Base-by-base conservation (phyloP, 2,329 filamentous ascomycete genomes). In the Fusarium papillatum region DNA sequence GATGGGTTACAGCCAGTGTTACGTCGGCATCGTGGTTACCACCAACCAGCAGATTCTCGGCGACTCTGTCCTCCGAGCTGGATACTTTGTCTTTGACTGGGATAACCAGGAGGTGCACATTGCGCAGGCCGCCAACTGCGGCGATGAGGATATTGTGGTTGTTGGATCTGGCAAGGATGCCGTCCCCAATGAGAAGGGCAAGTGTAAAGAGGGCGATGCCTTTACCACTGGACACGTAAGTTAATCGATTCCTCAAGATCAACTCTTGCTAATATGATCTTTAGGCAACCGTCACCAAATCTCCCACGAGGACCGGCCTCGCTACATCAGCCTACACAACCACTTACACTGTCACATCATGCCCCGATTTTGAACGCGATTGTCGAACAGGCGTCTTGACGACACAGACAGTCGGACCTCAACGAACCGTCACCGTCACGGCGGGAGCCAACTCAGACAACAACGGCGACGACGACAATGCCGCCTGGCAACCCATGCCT, bases 11-110 rank as follows among this genome's bases (percentile, higher is more conserved):
- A 79, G 77, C 16, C 9, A 82, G 48, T 89, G 87, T 80, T 83
- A 85, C 61, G 81, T 87, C 16, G 87, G 87, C 29, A 78, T 87
- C 2, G 79, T 82, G n/a, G 41, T 81, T 9, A 84, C 83, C 7
- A 80, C 78, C n/a, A 83, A 84, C 41, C 84, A 86, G 79, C 85
- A 86, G 75, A 85, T 87, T 17, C 80, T 87, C 14, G 86, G 86
- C 19, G 85, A 87, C 74, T 83, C 84, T 29, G 83, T 87, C 9
- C 78, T 87, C 41, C 80, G 85, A 0, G 85, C 86, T 0, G 86
- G 86, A 8, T 87, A 87, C 76, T 87, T 87, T 67, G 84, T 87
- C 17, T 87, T 86, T 57, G 86, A 87, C 72, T 86, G 85, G 84
- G 86, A 87, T 63, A 87, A 87, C 60, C 43, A 83, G 75, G 74